Evolutionary conservation across 179 eudicot genomes (phyloP).

Genomic region (Sideroxylon spinosum): DNA sequence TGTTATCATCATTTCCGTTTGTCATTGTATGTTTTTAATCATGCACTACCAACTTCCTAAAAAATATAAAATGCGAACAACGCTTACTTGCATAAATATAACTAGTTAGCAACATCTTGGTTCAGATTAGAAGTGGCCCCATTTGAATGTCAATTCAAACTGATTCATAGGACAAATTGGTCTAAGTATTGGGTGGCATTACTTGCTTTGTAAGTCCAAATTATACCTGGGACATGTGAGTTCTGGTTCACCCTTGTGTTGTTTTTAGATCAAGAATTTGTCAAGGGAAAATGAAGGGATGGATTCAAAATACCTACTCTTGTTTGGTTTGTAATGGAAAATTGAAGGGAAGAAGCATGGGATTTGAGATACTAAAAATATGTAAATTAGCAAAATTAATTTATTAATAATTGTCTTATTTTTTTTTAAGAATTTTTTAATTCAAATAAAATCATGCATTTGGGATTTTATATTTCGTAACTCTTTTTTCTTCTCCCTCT

Average conservation of each 20-base stretch:
- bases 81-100: background rate
- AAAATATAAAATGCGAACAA: background rate
- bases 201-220: background rate
- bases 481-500: too few relatives aligned
- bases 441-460: too few relatives aligned
- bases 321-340: too few relatives aligned
- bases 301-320: too few relatives aligned
- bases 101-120: background rate
- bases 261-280: too few relatives aligned
- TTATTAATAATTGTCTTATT: too few relatives aligned
- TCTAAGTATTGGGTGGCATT: background rate
- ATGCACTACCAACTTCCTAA: background rate
- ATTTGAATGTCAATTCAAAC: background rate
- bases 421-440: too few relatives aligned
- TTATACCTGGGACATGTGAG: background rate
- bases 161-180: background rate
- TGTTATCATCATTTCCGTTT: constrained; percentile 12
- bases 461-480: too few relatives aligned
- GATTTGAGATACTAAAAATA: too few relatives aligned
- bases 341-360: too few relatives aligned
- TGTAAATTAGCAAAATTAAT: too few relatives aligned
- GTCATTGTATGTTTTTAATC: background rate
- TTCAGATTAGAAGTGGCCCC: background rate
- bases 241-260: background rate
- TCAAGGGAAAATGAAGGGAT: too few relatives aligned